Evolutionary conservation across 2,329 filamentous ascomycete genomes (phyloP), one percentile per base, ranked within the genome.

Genomic region (Calonectria montana): DNA sequence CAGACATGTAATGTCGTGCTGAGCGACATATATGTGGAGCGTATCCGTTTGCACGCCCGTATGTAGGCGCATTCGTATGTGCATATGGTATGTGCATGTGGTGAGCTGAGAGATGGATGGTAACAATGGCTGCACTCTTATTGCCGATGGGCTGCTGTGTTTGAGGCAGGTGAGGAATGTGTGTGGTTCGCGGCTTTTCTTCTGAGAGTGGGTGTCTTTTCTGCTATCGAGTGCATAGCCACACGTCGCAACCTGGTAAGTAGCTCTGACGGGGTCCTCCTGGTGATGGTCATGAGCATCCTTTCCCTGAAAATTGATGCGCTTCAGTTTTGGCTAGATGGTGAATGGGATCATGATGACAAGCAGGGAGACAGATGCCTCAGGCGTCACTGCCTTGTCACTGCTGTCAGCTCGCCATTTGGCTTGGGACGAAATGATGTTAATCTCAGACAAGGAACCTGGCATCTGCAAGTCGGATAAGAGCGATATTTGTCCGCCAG

Each of bases 11-110:
- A 64, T 53, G 57, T 43, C 16, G 27, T 62, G 37, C 55, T 59
- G 69, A 71, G 69, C 57, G 55, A 59, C 57, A 67, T 57, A 39
- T 39, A 64, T 62, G 69, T 37, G 45, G 69, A 48, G 57, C 57
- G 39, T 66, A 47, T 63, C 61, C 62, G 53, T 61, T 16, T 35
- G 47, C 18, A 43, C 23, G 15, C 31, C 47, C 45, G 65, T 47
- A 37, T 70, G 53, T 65, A 50, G 41, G 37, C 35, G 35, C 35
- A n/a, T 37, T 61, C 37, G 18, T 25, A 53, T 55, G 27, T 18
- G 37, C 15, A 29, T 35, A 35, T n/a, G 29, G 47, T 55, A 35
- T 64, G 47, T 64, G 39, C 16, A 65, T 48, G 31, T 65, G 37
- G 35, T 45, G 66, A 69, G 57, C 50, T 67, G 53, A 50, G 53